Percentiles rank a stretch among this genome's conserved stretches.
Conservation (phyloP, 2,329 filamentous ascomycete species). For the Periconia sp. region DNA sequence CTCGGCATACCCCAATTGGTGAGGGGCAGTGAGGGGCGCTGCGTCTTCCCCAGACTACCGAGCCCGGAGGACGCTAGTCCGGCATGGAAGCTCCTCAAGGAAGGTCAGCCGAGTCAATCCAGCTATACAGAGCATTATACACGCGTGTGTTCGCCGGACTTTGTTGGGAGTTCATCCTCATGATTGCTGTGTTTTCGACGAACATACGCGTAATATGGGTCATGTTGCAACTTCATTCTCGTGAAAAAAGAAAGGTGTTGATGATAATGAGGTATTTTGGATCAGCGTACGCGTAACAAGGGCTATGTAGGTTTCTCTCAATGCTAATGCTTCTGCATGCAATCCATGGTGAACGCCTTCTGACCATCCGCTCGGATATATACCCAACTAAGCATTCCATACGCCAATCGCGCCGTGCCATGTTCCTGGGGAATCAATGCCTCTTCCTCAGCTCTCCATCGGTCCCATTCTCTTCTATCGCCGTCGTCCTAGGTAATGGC, state of each 20-base stretch:
- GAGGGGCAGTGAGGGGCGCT: background rate
- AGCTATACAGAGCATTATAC: too few species aligned
- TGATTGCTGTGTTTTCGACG: too few species aligned
- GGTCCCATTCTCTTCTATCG: conserved; percentile 19
- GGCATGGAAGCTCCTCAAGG: background rate
- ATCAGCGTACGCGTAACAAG: background rate
- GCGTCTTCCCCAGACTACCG: too few species aligned
- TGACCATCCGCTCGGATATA: conserved; percentile 8
- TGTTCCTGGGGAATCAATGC: conserved; percentile 4
- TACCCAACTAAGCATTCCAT: conserved; percentile 4
- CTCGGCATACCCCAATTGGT: background rate
- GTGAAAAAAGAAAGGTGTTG: background rate
- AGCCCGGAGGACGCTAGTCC: background rate
- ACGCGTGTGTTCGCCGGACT: too few species aligned
- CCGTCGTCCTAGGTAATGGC: conserved; percentile 31
- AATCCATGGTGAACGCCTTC: background rate
- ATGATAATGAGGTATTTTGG: background rate
- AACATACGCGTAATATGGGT: too few species aligned
- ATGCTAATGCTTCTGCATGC: background rate
- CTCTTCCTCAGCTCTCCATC: conserved; percentile 35
- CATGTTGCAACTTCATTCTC: too few species aligned
- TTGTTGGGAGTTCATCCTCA: too few species aligned
- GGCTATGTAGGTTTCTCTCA: background rate
- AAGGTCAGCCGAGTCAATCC: background rate
- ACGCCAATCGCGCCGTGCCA: conserved; percentile 1